phyloP scores from a whole-genome alignment of 345 rosid genomes.

The Jatropha curcas region DNA sequence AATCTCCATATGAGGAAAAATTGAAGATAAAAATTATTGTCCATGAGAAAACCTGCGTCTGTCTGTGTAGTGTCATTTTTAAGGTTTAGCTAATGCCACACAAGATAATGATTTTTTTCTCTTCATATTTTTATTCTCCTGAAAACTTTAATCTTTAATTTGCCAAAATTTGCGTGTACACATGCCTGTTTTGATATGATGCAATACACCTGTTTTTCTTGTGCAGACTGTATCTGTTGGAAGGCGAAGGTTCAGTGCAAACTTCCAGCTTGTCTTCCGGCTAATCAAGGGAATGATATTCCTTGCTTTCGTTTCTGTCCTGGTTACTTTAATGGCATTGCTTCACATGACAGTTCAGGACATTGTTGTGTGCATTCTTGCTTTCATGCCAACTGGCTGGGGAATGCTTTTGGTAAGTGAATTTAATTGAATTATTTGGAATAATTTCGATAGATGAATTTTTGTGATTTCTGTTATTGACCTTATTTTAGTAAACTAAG shows the following conservation, averaged over 20 bases:
- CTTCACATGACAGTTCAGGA: constrained; percentile 86
- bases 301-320: constrained; percentile 69
- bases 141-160: constrained; percentile 22
- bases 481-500: no score
- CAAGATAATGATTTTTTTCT: not conserved
- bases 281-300: constrained; percentile 96
- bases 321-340: constrained; percentile 77
- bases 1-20: not conserved
- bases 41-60: not conserved
- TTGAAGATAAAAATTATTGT: not conserved
- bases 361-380: constrained; percentile 86
- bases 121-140: not conserved
- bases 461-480: no score
- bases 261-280: constrained; percentile 91
- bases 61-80: not conserved
- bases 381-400: constrained; percentile 99
- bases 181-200: constrained; percentile 8
- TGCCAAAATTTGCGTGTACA: not conserved
- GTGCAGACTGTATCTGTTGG: constrained; percentile 91
- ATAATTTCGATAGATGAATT: no score
- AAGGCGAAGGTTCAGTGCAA: constrained; percentile 87
- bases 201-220: constrained; percentile 8
- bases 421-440: not conserved
- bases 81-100: not conserved
- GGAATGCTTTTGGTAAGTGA: constrained; percentile 88